A percentile compares a stretch with the other conserved stretches of the same genome.
phyloP scores from a whole-genome alignment of 1,284 basidiomycete species.

The Gomphus sp. region DNA sequence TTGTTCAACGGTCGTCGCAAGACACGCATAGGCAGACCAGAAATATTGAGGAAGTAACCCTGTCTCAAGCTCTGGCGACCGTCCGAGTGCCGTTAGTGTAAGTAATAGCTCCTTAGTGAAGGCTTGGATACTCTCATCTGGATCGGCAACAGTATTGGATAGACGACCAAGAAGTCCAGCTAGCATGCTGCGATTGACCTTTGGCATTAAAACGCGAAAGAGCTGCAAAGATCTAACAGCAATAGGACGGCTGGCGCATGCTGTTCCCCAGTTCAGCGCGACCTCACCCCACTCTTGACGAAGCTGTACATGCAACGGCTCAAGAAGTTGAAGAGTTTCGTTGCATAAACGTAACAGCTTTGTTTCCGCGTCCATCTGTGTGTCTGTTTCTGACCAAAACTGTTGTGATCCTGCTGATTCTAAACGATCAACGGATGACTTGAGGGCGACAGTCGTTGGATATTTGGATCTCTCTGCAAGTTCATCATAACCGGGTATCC shows the following conservation, averaged over 20 bases:
- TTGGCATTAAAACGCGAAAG: conserved; percentile 78
- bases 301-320: conserved; percentile 60
- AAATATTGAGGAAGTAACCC: conserved; percentile 75
- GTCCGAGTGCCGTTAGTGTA: conserved; percentile 66
- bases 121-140: conserved; percentile 67
- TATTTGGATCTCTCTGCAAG: conserved; percentile 43
- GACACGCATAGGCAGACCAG: conserved; percentile 79
- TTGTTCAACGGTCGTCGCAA: conserved; percentile 75
- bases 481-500: conserved; percentile 66
- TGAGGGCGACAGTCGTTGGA: conserved; percentile 37
- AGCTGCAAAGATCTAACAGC: conserved; percentile 88
- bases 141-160: conserved; percentile 75
- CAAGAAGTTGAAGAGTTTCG: conserved; percentile 59
- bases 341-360: conserved; percentile 59
- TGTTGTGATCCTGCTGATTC: conserved; percentile 49
- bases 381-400: conserved; percentile 73
- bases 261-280: conserved; percentile 79
- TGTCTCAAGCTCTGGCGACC: conserved; percentile 46
- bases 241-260: conserved; percentile 77
- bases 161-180: conserved; percentile 77
- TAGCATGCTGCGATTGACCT: conserved; percentile 64
- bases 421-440: conserved; percentile 41
- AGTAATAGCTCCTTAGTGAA: conserved; percentile 82
- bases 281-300: conserved; percentile 74
- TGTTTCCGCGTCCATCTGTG: conserved; percentile 35